phyloP scores from a whole-genome alignment of 176 grass and related monocot species.

The Tillandsia fasciculata region DNA sequence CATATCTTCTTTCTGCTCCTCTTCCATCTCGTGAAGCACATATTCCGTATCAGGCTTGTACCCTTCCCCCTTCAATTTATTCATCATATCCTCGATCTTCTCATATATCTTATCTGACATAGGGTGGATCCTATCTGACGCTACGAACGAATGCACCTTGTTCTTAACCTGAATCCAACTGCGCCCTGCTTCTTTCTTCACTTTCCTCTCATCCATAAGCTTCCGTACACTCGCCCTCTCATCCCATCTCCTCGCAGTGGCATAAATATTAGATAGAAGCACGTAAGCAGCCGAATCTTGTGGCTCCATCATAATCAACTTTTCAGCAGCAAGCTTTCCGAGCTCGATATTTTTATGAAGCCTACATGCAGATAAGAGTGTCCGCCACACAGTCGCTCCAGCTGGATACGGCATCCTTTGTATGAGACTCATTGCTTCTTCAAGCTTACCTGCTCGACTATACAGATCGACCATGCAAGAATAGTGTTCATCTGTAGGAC shows the following conservation, averaged over 20 bases:
- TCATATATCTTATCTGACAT: constrained; percentile 44
- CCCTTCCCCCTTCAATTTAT: constrained; percentile 36
- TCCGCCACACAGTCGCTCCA: constrained; percentile 45
- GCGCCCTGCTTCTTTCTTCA: constrained; percentile 64
- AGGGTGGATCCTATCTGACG: constrained; percentile 45
- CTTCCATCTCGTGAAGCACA: constrained; percentile 24
- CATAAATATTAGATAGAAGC: constrained; percentile 75
- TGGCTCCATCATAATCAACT: constrained; percentile 49
- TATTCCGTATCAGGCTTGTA: constrained; percentile 18
- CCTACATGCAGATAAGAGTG: constrained; percentile 50
- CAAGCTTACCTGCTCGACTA: constrained; percentile 56
- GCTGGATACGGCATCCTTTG: constrained; percentile 47
- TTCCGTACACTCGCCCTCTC: constrained; percentile 56
- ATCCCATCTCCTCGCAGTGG: constrained; percentile 51
- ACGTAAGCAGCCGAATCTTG: constrained; percentile 50
- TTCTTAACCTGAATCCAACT: constrained; percentile 74
- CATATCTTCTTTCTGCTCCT: constrained; percentile 20
- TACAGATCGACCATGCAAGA: constrained; percentile 79
- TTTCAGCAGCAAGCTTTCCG: constrained; percentile 64
- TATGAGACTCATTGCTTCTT: constrained; percentile 39
- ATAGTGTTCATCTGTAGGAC: constrained; percentile 57
- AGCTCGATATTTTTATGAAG: constrained; percentile 60
- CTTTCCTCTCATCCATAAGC: constrained; percentile 42
- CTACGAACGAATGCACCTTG: constrained; percentile 51
- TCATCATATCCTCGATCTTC: constrained; percentile 38